Evolutionary conservation across 2,329 filamentous ascomycete genomes (phyloP).

Genomic region (Huntiella savannae): DNA sequence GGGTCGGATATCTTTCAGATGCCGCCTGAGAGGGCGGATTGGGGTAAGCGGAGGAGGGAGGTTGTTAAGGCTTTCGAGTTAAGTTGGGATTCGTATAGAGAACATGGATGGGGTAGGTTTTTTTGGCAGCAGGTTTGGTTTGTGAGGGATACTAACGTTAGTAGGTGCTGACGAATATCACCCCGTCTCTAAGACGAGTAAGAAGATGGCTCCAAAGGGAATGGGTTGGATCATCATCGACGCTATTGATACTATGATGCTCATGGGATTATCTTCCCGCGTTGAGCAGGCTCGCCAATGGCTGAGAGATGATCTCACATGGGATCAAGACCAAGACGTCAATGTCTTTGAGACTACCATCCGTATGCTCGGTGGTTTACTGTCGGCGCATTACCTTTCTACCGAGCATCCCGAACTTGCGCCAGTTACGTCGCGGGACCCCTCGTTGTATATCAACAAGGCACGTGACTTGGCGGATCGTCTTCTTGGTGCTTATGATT

Average conservation of each 20-base stretch:
- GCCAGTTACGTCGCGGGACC: constrained; percentile 50
- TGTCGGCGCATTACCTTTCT: constrained; percentile 90
- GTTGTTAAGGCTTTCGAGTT: constrained; percentile 80
- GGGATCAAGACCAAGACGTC: constrained; percentile 85
- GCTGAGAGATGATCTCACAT: constrained; percentile 63
- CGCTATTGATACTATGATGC: constrained; percentile 84
- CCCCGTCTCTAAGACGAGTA: constrained; percentile 59
- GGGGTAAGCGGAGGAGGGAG: constrained; percentile 56
- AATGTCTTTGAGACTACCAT: constrained; percentile 98
- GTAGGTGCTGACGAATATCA: constrained; percentile 69
- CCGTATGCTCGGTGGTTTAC: constrained; percentile 81
- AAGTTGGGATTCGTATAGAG: constrained; percentile 84
- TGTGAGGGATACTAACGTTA: not conserved
- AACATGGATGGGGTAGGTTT: constrained; percentile 76
- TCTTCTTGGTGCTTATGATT: constrained; percentile 72
- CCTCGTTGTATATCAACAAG: constrained; percentile 86
- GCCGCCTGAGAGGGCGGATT: constrained; percentile 38
- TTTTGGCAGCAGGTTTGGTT: not conserved
- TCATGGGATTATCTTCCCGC: constrained; percentile 89
- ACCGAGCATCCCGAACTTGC: constrained; percentile 65
- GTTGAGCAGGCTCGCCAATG: constrained; percentile 73
- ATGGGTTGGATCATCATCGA: constrained; percentile 98
- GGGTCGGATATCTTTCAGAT: constrained; percentile 35
- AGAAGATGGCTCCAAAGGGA: constrained; percentile 71
- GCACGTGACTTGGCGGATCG: constrained; percentile 83